A percentile compares a stretch with the other conserved stretches of the same genome.
phyloP scores from a whole-genome alignment of 2,329 filamentous ascomycete genomes.

The Hypoxylon sp. region DNA sequence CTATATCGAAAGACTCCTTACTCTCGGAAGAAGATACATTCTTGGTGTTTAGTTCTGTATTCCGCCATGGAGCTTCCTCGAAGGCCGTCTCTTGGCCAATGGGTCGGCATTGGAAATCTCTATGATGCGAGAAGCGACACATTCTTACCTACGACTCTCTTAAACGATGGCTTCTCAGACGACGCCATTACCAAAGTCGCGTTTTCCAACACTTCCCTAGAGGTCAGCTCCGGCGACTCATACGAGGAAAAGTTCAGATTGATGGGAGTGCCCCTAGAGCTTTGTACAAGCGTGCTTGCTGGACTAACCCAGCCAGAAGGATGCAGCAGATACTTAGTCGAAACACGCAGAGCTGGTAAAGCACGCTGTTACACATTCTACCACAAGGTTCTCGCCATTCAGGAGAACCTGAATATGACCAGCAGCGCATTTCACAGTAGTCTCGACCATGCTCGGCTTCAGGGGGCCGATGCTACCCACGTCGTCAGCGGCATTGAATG shows the following conservation, averaged over 20 bases:
- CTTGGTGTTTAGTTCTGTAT: neutral
- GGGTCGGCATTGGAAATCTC: neutral
- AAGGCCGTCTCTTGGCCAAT: neutral
- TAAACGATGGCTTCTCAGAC: neutral
- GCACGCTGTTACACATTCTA: neutral
- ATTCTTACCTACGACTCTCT: neutral
- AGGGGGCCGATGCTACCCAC: neutral
- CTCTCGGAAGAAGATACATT: neutral
- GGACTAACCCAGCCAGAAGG: neutral
- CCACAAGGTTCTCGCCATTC: neutral
- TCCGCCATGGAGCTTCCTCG: neutral
- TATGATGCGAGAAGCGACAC: neutral
- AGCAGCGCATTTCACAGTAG: neutral
- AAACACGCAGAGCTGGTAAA: neutral
- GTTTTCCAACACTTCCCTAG: neutral
- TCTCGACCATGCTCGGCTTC: neutral
- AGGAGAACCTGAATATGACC: neutral
- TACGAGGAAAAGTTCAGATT: neutral
- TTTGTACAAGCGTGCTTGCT: neutral
- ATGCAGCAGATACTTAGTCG: neutral
- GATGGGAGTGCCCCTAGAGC: neutral
- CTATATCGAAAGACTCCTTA: neutral
- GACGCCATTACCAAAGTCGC: neutral
- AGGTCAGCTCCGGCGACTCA: neutral
- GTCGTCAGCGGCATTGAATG: neutral